Evolutionary conservation across 805 yeast species (phyloP).

Genomic region (Hanseniaspora guilliermondii): DNA sequence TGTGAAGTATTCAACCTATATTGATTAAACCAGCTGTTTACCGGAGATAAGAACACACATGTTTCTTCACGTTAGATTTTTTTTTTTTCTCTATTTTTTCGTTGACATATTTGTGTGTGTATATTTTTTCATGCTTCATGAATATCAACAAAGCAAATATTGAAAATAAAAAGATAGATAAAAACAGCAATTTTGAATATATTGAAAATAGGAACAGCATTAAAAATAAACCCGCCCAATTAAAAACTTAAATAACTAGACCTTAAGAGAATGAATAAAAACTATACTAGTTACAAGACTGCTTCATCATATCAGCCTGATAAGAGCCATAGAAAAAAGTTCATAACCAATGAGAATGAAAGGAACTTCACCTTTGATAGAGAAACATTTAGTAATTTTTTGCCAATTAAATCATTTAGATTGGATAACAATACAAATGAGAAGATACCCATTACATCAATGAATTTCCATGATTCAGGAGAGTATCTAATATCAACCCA

Average conservation of each 20-base stretch:
- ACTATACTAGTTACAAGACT: not conserved
- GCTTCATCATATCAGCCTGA: constrained; percentile 6
- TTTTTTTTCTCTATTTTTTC: too few species aligned
- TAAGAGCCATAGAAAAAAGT: not conserved
- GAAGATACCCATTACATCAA: constrained; percentile 48
- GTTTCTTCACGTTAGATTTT: too few species aligned
- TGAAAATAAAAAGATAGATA: too few species aligned
- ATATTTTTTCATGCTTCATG: too few species aligned
- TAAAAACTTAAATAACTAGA: not conserved
- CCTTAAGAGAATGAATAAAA: not conserved
- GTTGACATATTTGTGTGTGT: too few species aligned
- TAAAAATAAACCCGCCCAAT: too few species aligned
- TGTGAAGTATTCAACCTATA: too few species aligned
- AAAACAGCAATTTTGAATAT: too few species aligned
- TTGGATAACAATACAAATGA: constrained; percentile 31
- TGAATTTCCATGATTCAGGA: constrained; percentile 77
- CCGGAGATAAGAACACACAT: too few species aligned
- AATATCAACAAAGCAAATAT: too few species aligned
- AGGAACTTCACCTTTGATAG: constrained; percentile 5
- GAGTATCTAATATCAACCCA: constrained; percentile 64
- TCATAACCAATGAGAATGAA: constrained; percentile 9
- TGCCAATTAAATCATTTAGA: constrained; percentile 39
- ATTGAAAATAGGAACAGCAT: too few species aligned
- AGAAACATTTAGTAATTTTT: constrained; percentile 21
- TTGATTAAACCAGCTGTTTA: too few species aligned